Evolutionary conservation across 2,329 filamentous ascomycete species (phyloP).

Genomic region (Pseudogymnoascus sp.): DNA sequence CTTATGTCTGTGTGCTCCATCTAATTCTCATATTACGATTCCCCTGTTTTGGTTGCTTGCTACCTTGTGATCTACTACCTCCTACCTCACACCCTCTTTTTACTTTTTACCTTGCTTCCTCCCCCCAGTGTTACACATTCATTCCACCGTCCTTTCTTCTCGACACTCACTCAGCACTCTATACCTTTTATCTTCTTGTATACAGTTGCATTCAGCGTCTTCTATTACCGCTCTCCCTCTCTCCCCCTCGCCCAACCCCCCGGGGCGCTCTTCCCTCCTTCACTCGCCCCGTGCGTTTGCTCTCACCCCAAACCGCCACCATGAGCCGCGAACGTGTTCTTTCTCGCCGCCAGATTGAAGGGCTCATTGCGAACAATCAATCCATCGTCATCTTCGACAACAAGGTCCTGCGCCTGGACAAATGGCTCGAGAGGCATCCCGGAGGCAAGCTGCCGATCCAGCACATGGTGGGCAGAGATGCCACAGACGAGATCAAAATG

Average conservation of each 20-base stretch:
- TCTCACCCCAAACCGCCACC: background rate
- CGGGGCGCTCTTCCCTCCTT: background rate
- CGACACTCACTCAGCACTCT: background rate
- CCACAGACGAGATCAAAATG: slow-evolving; percentile 89
- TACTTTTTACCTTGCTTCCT: slow-evolving; percentile 1
- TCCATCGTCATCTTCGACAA: slow-evolving; percentile 73
- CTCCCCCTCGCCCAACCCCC: background rate
- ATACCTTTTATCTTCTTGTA: background rate
- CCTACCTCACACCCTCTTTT: background rate
- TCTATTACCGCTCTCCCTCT: background rate
- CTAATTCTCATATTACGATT: slow-evolving; percentile 6
- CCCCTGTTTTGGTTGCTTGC: background rate
- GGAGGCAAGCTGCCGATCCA: slow-evolving; percentile 84
- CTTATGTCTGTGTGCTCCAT: background rate
- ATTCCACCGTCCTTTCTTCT: background rate
- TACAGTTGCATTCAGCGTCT: background rate
- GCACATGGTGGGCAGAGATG: slow-evolving; percentile 91
- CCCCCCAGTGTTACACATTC: slow-evolving; percentile 1
- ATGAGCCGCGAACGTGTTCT: slow-evolving; percentile 27
- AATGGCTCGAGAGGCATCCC: slow-evolving; percentile 83
- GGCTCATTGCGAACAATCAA: slow-evolving; percentile 71
- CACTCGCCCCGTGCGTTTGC: background rate
- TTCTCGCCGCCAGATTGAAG: slow-evolving; percentile 62
- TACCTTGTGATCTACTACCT: slow-evolving; percentile 3
- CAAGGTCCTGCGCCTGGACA: slow-evolving; percentile 76